Evolutionary conservation across 768 basidiomycete genomes (phyloP), one percentile per base, ranked within the genome.

Genomic region (Dictyophora rubrovolvata): DNA sequence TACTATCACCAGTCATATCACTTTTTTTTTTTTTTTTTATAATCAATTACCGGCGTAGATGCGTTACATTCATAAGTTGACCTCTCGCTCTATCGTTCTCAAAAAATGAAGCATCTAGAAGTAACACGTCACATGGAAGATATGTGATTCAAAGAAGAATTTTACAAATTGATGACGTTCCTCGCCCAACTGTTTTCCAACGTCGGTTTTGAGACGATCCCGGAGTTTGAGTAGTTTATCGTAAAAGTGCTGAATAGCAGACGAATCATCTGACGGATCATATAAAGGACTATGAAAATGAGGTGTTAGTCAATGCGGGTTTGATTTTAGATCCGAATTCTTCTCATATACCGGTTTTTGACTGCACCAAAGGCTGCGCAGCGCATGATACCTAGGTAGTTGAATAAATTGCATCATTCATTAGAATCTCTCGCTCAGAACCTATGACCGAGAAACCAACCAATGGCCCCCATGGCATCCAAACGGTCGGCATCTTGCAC

Each of bases 391-490:
- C 83, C 81, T 82, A 53, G 14, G 16, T 28, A 17, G 2, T 4
- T 17, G 33, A 11, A 34, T 42, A n/a, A 12, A 42, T 46, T 21
- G 17, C 6, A 28, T n/a, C 54, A 49, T 21, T 22, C 33, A 16
- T 48, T 52, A 33, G 42, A 20, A 28, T 12, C 8, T 9, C 28
- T 3, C 28, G 28, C 28, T n/a, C 16, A 42, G 36, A 18, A 48
- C 34, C 33, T 36, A 22, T 46, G 5, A 20, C 53, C 34, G 22
- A 12, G 1, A 14, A 42, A 61, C 69, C 33, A 63, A 86, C 87
- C 87, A 61, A 90, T 84, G n/a, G 83, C 85, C 14, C 87, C 87
- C 42, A 90, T 87, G 9, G 87, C 87, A 67, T 90, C 87, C 33
- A 90, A 70, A 53, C 87, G 75, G 67, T 89, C 87, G 1, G 86